Evolutionary conservation across 139 green algal species (phyloP).

Genomic region (Zygnema cylindricum): DNA sequence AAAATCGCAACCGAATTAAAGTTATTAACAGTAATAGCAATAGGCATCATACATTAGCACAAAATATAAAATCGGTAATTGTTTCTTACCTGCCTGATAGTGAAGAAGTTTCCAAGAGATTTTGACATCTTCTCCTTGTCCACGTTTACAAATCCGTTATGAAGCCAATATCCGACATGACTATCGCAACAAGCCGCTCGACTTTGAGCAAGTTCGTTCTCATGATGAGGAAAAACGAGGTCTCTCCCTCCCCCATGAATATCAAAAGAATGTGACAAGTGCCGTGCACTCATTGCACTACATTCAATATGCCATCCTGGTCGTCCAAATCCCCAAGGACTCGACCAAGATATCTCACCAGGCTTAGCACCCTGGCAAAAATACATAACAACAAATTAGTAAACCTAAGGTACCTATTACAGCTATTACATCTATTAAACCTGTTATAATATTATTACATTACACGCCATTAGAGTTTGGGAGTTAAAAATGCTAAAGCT

Average conservation of each 20-base stretch:
- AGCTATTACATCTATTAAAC: no score
- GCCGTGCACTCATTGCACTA: conserved; percentile 84
- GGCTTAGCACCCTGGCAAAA: conserved; percentile 89
- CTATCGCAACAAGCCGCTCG: conserved; percentile 60
- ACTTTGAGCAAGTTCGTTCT: conserved; percentile 95
- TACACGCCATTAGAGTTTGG: no score
- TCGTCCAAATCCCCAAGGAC: conserved; percentile 89
- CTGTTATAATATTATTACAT: no score
- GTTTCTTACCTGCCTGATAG: conserved; percentile 88
- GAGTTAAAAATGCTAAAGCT: no score
- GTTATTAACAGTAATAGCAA: no score
- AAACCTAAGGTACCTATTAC: no score
- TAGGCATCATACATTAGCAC: no score
- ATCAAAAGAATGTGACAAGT: conserved; percentile 66
- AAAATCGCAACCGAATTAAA: no score
- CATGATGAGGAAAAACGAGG: conserved; percentile 95
- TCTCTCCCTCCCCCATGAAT: conserved; percentile 70
- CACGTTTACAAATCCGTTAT: conserved; percentile 96
- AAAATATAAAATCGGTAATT: no score
- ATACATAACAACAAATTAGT: no score
- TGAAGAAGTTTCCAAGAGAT: conserved; percentile 98
- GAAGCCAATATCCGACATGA: conserved; percentile 84
- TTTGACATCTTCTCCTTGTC: conserved; percentile 98
- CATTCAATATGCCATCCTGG: conserved; percentile 97
- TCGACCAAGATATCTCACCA: conserved; percentile 88